Evolutionary conservation across 345 rosid genomes (phyloP).

Genomic region (Aquilaria sinensis): DNA sequence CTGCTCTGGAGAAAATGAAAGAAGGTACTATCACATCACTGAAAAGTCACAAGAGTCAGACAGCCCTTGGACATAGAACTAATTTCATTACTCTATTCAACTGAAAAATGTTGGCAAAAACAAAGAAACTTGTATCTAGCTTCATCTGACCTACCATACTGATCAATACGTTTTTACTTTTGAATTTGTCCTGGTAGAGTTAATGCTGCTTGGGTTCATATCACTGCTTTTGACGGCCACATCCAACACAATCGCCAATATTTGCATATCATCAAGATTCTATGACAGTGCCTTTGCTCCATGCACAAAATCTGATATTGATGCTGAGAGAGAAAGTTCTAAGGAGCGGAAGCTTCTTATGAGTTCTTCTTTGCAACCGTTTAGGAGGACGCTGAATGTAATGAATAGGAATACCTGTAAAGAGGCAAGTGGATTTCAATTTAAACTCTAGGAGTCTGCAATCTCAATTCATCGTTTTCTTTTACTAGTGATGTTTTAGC

Average conservation of each 20-base stretch:
- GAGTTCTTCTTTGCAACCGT: conserved; percentile 24
- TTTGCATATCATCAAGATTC: conserved; percentile 82
- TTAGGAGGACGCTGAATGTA: conserved; percentile 51
- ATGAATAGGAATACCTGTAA: conserved; percentile 50
- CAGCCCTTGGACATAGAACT: no score
- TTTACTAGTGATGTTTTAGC: neutral
- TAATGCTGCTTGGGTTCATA: conserved; percentile 98
- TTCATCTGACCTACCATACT: conserved; percentile 11
- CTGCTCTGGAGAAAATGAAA: conserved; percentile 94
- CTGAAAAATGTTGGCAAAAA: no score
- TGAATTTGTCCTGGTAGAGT: conserved; percentile 42
- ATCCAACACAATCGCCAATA: conserved; percentile 70
- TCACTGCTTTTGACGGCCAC: conserved; percentile 90
- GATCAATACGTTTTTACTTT: conserved; percentile 4
- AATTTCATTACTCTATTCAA: no score
- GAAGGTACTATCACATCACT: conserved; percentile 44
- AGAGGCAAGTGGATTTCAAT: conserved; percentile 36
- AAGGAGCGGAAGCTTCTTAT: conserved; percentile 44
- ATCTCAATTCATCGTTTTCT: neutral
- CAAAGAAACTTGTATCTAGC: neutral
- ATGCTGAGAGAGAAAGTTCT: conserved; percentile 40
- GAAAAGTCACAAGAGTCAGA: no score
- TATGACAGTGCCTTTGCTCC: conserved; percentile 72
- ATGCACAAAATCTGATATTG: conserved; percentile 58
- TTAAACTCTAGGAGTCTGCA: neutral